phyloP scores from a whole-genome alignment of 2,329 filamentous ascomycete species.

The Colletotrichum sansevieriae region DNA sequence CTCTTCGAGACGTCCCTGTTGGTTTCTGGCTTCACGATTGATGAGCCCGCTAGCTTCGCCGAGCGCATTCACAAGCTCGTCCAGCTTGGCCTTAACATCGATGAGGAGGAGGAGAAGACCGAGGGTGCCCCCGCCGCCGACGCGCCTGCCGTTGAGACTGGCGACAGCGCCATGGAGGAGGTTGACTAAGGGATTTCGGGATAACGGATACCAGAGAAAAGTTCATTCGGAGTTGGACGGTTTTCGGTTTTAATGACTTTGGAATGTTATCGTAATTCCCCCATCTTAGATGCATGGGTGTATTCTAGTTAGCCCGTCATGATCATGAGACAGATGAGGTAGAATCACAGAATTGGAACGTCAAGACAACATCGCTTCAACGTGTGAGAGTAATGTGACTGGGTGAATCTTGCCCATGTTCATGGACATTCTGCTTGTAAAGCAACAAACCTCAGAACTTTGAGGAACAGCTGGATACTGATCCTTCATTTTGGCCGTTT shows the following conservation, averaged over 20 bases:
- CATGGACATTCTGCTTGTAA: no score
- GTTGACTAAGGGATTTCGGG: constrained; percentile 80
- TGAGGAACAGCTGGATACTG: no score
- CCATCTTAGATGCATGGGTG: constrained; percentile 48
- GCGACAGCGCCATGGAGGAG: constrained; percentile 99
- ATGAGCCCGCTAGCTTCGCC: constrained; percentile 97
- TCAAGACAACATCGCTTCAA: constrained; percentile 15
- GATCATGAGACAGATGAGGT: constrained; percentile 57
- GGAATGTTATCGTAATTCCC: constrained; percentile 51
- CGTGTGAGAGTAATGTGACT: background rate
- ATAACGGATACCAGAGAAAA: constrained; percentile 52
- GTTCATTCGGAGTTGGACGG: constrained; percentile 57
- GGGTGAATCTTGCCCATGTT: no score
- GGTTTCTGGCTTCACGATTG: constrained; percentile 99
- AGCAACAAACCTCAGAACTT: no score
- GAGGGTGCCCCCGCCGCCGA: constrained; percentile 71
- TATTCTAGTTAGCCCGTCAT: constrained; percentile 57
- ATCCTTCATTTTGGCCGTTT: no score
- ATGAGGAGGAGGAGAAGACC: constrained; percentile 87
- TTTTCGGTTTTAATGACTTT: constrained; percentile 49
- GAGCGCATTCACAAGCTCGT: constrained; percentile 99
- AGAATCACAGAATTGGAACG: constrained; percentile 50
- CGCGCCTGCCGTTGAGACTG: constrained; percentile 69
- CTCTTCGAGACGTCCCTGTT: constrained; percentile 99
- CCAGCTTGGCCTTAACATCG: constrained; percentile 95